Base-by-base conservation (phyloP, 257 asterid species). In the Echites panduratus region DNA sequence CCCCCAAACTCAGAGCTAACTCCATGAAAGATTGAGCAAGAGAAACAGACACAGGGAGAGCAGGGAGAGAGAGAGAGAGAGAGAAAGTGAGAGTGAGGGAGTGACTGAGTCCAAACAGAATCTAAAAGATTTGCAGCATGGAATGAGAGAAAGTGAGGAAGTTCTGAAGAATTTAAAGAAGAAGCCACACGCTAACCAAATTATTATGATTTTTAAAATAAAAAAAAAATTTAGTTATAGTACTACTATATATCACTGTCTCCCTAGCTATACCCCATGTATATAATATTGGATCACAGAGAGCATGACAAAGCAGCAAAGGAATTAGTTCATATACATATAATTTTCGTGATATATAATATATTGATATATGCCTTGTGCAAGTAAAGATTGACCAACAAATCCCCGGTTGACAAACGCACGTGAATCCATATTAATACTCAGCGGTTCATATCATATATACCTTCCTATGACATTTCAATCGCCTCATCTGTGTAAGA, bases 1-100 rank as follows among this genome's bases (percentile, higher is more conserved):
- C 94, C 0, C 98, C 98, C 61, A 92, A 79, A 61, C 96, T 92
- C 84, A 92, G 78, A 87, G 84, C 96, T 68, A 92, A 82, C 85
- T 92, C 98, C 98, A 92, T 90, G 38, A 32, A 32, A 32, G 38
- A 32, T 32, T 32, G 38, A 32, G 38, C 38, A 32, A 32, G 38
- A 32, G 38, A 32, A 32, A 32, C 38, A 32, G 38, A 32, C 38
- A 32, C 38, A 32, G 38, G 38, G 38, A 32, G 38, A 32, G 19
- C n/a, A 14, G 5, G 7, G 22, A 29, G 16, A 35, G 22, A 52
- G 10, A 50, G 9, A 62, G n/a, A 61, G 71, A 29, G 26, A 61
- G 4, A 22, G 66, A 38, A 16, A 32, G 49, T 40, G 35, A 12
- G 69, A 65, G 19, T 19, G 20, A 14, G 59, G 38, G 38, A 32